A percentile compares a stretch with the other conserved stretches of the same genome.
phyloP scores from a whole-genome alignment of 1,284 basidiomycete species.

The Sporisorium iseilematis-ciliati region DNA sequence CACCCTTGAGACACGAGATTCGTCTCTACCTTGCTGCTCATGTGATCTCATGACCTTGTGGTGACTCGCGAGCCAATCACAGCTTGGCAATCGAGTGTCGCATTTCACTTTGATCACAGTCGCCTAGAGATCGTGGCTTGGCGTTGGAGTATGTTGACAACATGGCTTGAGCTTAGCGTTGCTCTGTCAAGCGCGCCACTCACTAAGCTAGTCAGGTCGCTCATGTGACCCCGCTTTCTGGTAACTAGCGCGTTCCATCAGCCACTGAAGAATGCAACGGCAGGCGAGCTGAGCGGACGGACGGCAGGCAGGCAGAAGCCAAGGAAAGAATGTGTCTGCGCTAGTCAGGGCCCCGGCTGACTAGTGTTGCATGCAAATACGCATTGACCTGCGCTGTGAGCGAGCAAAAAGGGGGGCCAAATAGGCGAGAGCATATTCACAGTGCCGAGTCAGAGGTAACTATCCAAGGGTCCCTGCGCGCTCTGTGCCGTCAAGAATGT shows the following conservation, averaged over 20 bases:
- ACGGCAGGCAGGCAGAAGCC: too few relatives aligned
- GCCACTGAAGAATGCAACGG: neutral
- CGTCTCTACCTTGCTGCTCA: neutral
- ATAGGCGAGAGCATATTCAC: too few relatives aligned
- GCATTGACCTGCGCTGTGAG: neutral
- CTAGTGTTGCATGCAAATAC: too few relatives aligned
- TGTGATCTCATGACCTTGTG: neutral
- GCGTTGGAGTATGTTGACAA: neutral
- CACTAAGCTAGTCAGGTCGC: too few relatives aligned
- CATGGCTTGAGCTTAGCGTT: neutral
- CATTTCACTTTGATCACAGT: neutral
- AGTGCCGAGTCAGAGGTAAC: too few relatives aligned
- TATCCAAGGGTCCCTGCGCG: too few relatives aligned
- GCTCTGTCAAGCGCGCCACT: too few relatives aligned
- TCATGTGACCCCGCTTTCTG: too few relatives aligned
- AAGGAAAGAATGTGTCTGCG: too few relatives aligned
- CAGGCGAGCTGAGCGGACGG: neutral
- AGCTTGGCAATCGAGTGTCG: neutral
- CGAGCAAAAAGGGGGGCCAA: neutral
- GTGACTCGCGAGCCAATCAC: neutral
- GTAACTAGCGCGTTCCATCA: constrained; percentile 2
- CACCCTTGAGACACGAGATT: constrained; percentile 1
- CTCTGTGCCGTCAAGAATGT: constrained; percentile 6
- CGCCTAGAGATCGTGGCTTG: neutral
- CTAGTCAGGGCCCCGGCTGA: too few relatives aligned